A percentile compares a stretch with the other conserved stretches of the same genome.
Conservation (phyloP, 2,329 filamentous ascomycete species). For the Fusarium nelsonii region DNA sequence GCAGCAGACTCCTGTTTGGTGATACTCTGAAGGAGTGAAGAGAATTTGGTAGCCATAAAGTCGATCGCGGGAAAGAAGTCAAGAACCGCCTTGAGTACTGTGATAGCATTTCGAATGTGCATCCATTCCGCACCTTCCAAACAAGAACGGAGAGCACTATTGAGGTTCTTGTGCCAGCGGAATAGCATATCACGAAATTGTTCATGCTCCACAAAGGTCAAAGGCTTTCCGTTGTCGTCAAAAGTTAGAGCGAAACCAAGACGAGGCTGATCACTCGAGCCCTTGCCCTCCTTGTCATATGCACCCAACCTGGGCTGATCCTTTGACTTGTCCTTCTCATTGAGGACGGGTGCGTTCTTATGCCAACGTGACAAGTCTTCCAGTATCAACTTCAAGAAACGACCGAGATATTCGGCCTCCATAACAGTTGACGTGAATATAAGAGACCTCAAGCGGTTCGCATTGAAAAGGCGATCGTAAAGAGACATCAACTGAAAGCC, state of each 20-base stretch:
- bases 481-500: conserved; percentile 89
- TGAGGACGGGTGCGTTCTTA: conserved; percentile 71
- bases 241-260: conserved; percentile 84
- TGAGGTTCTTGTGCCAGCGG: conserved; percentile 90
- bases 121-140: conserved; percentile 90
- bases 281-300: conserved; percentile 83
- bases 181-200: conserved; percentile 87
- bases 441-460: conserved; percentile 82
- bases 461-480: conserved; percentile 85
- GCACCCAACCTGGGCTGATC: conserved; percentile 72
- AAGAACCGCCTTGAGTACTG: conserved; percentile 83
- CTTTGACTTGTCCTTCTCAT: conserved; percentile 53
- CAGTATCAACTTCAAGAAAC: conserved; percentile 86
- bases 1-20: conserved; percentile 69
- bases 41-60: conserved; percentile 81
- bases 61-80: conserved; percentile 90
- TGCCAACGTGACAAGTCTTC: conserved; percentile 89
- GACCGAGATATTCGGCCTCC: conserved; percentile 92
- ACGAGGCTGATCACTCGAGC: conserved; percentile 64
- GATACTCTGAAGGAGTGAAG: conserved; percentile 74
- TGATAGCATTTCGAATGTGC: conserved; percentile 97
- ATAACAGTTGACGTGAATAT: conserved; percentile 92
- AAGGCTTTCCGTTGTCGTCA: conserved; percentile 74
- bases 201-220: conserved; percentile 82
- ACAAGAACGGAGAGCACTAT: conserved; percentile 83